Base-by-base conservation (phyloP, 495 filamentous ascomycete species). In the Tuber microsphaerosporum region DNA sequence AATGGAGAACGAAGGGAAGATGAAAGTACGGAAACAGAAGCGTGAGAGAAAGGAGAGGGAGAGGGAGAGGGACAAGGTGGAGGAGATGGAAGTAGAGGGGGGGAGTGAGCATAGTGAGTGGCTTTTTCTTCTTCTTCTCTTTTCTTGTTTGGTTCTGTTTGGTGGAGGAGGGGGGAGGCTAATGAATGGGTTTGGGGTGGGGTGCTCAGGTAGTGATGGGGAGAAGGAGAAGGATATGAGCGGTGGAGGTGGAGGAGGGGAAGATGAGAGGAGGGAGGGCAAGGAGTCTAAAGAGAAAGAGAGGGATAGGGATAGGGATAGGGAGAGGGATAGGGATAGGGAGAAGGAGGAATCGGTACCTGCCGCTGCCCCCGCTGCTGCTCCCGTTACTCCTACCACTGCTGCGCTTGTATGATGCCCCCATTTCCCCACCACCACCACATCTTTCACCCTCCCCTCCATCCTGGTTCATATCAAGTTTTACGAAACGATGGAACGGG, bases 41-140 rank as follows among this genome's bases (percentile, higher is more conserved):
- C 56, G 56, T 16, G 56, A 61, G 9, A 61, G 4, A 10, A 61
- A 12, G 56, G 56, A 14, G 56, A 26, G 26, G 14, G 56, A 61
- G 14, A 61, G 10, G 56, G 56, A 31, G 56, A 61, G 12, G 56
- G 56, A 61, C n/a, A 61, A 61, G 14, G n/a, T 61, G 9, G 56
- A 61, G 56, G 56, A 61, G 56, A 31, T 61, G n/a, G 56, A 61
- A 10, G 56, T 56, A 22, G 56, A 61, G n/a, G 56, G 51, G 51
- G 51, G 56, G 56, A 61, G 56, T 16, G n/a, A 61, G 56, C 56
- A 61, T 31, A 61, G 56, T 61, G 56, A 31, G 56, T 61, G n/a
- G 56, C 26, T 31, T 61, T 61, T 31, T 61, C 34, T 37, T 37
- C 31, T n/a, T 10, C 12, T 61, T 31, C 14, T 61, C n/a, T 26